Conservation (phyloP, 2,329 filamentous ascomycete genomes). For the Aureobasidium sp. region DNA sequence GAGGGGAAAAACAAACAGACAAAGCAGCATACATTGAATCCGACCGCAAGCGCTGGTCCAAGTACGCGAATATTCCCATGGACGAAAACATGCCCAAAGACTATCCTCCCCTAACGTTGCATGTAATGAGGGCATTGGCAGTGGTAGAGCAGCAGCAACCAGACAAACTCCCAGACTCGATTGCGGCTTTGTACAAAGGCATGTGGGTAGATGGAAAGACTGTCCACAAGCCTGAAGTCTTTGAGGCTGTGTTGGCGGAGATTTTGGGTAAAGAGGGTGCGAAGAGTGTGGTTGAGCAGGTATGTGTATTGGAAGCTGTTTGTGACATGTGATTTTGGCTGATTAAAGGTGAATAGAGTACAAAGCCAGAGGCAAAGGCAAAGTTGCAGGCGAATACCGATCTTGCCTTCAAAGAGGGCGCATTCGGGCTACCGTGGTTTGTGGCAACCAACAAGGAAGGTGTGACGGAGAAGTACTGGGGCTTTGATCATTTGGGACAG, state of each 20-base stretch:
- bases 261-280: conserved; percentile 40
- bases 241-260: conserved; percentile 36
- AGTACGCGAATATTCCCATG: conserved; percentile 48
- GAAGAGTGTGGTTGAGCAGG: conserved; percentile 34
- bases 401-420: conserved; percentile 43
- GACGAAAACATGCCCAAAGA: conserved; percentile 34
- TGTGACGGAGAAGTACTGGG: conserved; percentile 49
- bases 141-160: conserved; percentile 39
- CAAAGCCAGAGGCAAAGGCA: conserved; percentile 37
- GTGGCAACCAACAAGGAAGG: conserved; percentile 47
- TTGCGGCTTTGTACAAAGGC: conserved; percentile 42
- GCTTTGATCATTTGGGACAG: conserved; percentile 52
- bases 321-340: not conserved
- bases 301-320: conserved; percentile 19
- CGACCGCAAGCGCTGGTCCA: conserved; percentile 48
- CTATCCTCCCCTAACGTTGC: conserved; percentile 47
- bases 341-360: not conserved
- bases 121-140: conserved; percentile 39
- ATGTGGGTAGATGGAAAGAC: conserved; percentile 45
- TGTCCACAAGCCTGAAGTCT: conserved; percentile 38
- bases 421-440: conserved; percentile 56
- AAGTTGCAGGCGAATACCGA: conserved; percentile 43
- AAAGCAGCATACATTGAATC: conserved; percentile 50
- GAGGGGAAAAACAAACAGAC: conserved; percentile 33
- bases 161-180: conserved; percentile 31